Conservation (phyloP, 495 filamentous ascomycete species). For the Neurospora sp. region DNA sequence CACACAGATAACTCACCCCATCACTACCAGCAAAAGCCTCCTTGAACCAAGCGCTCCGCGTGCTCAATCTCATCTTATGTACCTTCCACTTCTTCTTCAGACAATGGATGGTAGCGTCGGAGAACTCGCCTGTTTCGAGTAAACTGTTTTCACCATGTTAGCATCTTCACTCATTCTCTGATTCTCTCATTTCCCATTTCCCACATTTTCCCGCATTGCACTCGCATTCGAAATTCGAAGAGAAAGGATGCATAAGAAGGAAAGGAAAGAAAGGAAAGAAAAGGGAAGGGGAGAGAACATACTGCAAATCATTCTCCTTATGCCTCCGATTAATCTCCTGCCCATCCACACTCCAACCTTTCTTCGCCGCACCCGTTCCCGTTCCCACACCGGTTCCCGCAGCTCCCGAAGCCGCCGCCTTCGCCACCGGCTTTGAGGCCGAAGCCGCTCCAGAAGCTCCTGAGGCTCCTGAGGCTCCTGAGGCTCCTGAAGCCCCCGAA, state of each 20-base stretch:
- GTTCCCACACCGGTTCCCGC: too few relatives aligned
- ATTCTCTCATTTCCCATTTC: background rate
- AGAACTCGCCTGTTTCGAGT: conserved; percentile 5
- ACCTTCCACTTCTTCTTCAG: conserved; percentile 8
- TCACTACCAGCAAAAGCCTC: conserved; percentile 1
- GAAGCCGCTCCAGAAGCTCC: too few relatives aligned
- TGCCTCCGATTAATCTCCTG: background rate
- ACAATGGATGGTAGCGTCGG: conserved; percentile 7
- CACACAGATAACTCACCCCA: background rate
- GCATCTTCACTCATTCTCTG: background rate
- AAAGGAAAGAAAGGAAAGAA: background rate
- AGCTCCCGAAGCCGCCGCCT: background rate
- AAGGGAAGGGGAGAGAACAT: background rate
- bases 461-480: background rate
- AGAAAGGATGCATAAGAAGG: too few relatives aligned
- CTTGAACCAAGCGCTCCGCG: conserved; percentile 9
- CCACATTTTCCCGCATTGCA: too few relatives aligned
- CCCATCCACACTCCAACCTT: background rate
- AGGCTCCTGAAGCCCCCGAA: too few relatives aligned
- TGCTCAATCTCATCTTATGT: conserved; percentile 11
- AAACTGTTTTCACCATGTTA: background rate
- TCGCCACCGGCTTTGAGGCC: background rate
- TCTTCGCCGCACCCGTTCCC: background rate
- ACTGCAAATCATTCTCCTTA: background rate
- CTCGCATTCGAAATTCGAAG: too few relatives aligned